Evolutionary conservation across 2,329 filamentous ascomycete genomes (phyloP).

Genomic region (Aspergillus sp.): DNA sequence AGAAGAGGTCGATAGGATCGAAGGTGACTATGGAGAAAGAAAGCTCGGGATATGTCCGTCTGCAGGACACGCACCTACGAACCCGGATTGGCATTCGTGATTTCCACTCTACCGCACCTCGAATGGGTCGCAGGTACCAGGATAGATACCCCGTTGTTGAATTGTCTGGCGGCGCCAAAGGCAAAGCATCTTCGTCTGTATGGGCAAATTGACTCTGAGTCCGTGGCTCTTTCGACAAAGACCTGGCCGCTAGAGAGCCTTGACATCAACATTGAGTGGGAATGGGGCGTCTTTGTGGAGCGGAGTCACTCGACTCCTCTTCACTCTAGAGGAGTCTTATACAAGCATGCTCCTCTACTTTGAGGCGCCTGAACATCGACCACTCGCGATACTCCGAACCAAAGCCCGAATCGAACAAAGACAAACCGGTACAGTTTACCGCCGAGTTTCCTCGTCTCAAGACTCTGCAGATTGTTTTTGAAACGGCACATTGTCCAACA

Average conservation of each 20-base stretch:
- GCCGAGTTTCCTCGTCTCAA: background rate
- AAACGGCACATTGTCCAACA: background rate
- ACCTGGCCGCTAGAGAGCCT: background rate
- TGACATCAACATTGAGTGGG: background rate
- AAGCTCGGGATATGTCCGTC: background rate
- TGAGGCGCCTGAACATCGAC: background rate
- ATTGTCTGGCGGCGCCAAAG: background rate
- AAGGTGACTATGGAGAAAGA: background rate
- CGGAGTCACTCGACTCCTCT: background rate
- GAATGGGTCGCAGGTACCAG: background rate
- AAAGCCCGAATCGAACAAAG: background rate
- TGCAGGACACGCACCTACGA: background rate
- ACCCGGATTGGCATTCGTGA: background rate
- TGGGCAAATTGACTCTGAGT: background rate
- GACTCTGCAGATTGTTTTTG: background rate
- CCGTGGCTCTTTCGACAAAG: background rate
- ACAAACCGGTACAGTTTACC: background rate
- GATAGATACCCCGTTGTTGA: background rate
- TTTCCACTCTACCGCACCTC: background rate
- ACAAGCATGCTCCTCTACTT: background rate
- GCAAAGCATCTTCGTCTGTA: background rate
- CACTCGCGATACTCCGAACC: background rate
- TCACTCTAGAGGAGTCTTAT: background rate
- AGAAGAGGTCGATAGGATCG: too few relatives aligned
- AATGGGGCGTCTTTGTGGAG: background rate